phyloP scores from a whole-genome alignment of 2,329 filamentous ascomycete genomes.

The Dactylellina leptospora region DNA sequence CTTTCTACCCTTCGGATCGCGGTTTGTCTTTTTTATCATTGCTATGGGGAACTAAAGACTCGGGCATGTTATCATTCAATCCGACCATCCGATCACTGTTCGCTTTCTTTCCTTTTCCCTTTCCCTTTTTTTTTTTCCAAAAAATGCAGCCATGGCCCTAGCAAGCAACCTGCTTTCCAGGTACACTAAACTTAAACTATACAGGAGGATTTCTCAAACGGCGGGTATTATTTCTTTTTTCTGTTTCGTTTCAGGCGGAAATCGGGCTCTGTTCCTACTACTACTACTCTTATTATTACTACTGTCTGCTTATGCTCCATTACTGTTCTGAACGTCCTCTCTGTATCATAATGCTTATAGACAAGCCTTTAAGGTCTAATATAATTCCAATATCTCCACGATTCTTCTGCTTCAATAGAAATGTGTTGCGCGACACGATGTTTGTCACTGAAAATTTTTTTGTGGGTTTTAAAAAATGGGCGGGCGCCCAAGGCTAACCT shows the following conservation, averaged over 20 bases:
- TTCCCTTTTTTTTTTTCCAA: background rate
- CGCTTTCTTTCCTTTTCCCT: background rate
- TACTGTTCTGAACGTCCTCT: slow-evolving; percentile 6
- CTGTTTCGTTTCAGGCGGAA: background rate
- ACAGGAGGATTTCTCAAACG: background rate
- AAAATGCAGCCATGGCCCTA: background rate
- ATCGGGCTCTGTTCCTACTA: background rate
- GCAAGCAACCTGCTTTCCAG: background rate
- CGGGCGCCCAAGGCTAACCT: background rate
- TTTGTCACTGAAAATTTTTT: slow-evolving; percentile 2
- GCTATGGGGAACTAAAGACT: background rate
- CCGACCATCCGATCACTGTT: too few relatives aligned
- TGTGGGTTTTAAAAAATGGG: slow-evolving; percentile 13
- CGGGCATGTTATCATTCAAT: background rate
- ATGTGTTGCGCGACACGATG: too few relatives aligned
- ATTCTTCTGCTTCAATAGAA: too few relatives aligned
- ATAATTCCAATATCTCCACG: slow-evolving; percentile 48
- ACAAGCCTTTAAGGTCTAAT: slow-evolving; percentile 5
- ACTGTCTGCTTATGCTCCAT: background rate
- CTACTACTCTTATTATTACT: background rate
- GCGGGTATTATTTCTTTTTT: slow-evolving; percentile 1
- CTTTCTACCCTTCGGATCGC: background rate
- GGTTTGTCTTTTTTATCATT: background rate
- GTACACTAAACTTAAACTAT: background rate
- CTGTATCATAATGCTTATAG: slow-evolving; percentile 38